A percentile compares a stretch with the other conserved stretches of the same genome.
Conservation (phyloP, 2,329 filamentous ascomycete species). For the Rhinocladiella mackenziei region DNA sequence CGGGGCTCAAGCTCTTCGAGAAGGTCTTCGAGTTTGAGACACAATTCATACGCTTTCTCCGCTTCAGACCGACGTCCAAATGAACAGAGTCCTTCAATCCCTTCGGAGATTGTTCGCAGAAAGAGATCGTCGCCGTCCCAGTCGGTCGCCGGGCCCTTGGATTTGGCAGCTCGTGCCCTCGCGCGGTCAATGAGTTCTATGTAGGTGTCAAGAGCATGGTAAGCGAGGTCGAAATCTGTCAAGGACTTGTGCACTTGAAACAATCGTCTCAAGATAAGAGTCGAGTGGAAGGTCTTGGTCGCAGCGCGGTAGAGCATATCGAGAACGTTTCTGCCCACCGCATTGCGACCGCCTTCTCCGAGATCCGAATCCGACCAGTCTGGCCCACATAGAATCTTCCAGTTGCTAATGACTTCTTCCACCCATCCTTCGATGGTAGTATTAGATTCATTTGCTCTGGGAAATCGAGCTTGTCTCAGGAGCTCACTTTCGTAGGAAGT, state of each 20-base stretch:
- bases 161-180: slow-evolving; percentile 77
- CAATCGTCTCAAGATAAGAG: slow-evolving; percentile 75
- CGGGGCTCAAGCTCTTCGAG: slow-evolving; percentile 56
- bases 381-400: slow-evolving; percentile 73
- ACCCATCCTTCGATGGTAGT: slow-evolving; percentile 78
- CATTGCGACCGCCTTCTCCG: slow-evolving; percentile 73
- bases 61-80: slow-evolving; percentile 72
- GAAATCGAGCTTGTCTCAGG: slow-evolving; percentile 75
- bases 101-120: slow-evolving; percentile 73
- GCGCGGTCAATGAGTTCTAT: slow-evolving; percentile 80
- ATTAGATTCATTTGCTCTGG: slow-evolving; percentile 74
- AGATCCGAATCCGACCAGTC: slow-evolving; percentile 78
- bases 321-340: slow-evolving; percentile 69
- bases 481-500: slow-evolving; percentile 73
- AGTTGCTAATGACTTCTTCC: slow-evolving; percentile 75
- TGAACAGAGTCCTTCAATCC: slow-evolving; percentile 73
- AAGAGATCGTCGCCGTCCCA: slow-evolving; percentile 76
- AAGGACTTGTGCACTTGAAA: slow-evolving; percentile 84
- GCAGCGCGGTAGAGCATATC: slow-evolving; percentile 85
- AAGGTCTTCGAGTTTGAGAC: slow-evolving; percentile 68
- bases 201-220: slow-evolving; percentile 89
- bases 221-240: slow-evolving; percentile 86
- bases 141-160: slow-evolving; percentile 49
- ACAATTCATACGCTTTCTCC: slow-evolving; percentile 72
- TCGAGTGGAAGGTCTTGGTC: slow-evolving; percentile 93